These are phyloP conservation scores for Trichoderma polysporum DNA, from an alignment of 2,329 filamentous ascomycete genomes.

Conservation along the genomic window DNA sequence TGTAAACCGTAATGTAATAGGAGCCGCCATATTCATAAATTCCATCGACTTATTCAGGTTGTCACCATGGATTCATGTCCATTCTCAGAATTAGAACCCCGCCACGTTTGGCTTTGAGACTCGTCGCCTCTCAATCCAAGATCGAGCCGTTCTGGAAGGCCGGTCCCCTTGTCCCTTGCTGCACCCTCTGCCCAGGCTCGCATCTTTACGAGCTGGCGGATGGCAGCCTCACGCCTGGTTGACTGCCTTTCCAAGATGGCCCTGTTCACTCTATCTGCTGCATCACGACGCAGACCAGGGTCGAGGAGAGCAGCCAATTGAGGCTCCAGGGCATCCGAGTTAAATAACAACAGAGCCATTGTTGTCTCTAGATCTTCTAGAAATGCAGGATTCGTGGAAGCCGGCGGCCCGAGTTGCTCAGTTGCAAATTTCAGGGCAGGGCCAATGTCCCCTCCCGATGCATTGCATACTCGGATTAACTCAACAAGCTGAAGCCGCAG, in stretches of 20 bases:
- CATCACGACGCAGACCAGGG: conserved; percentile 73
- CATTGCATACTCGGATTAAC: conserved; percentile 76
- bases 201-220: conserved; percentile 77
- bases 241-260: conserved; percentile 76
- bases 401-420: conserved; percentile 80
- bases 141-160: conserved; percentile 37
- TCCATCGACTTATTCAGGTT: conserved; percentile 36
- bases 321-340: conserved; percentile 73
- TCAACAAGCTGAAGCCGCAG: conserved; percentile 91
- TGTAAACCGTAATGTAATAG: not conserved
- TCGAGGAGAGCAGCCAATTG: conserved; percentile 75
- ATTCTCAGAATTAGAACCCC: conserved; percentile 34
- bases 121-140: conserved; percentile 41
- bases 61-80: conserved; percentile 55
- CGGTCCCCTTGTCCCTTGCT: conserved; percentile 41
- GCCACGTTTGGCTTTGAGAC: conserved; percentile 29
- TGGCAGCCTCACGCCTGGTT: conserved; percentile 73
- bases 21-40: not conserved
- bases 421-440: conserved; percentile 86
- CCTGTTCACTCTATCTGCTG: conserved; percentile 88
- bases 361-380: conserved; percentile 86
- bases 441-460: conserved; percentile 67
- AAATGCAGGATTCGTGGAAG: conserved; percentile 77
- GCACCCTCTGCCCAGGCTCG: conserved; percentile 80
- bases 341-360: conserved; percentile 88